Evolutionary conservation across 1,284 basidiomycete species (phyloP).

Genomic region (Heterobasidion irregulare): DNA sequence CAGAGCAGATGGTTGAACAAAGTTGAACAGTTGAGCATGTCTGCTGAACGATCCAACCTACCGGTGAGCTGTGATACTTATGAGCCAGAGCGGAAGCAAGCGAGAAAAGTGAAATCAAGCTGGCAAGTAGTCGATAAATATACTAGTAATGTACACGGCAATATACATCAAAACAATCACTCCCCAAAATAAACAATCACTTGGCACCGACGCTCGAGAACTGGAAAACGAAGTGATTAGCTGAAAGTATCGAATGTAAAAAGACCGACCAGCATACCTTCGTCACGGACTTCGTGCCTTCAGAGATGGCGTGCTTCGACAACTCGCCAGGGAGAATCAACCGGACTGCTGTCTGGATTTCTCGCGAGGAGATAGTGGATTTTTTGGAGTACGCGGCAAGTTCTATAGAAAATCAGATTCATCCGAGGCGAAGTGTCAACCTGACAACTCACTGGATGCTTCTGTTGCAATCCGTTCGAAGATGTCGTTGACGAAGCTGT

Average conservation of each 20-base stretch:
- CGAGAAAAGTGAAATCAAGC: background rate
- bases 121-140: slow-evolving; percentile 6
- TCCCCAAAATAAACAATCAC: slow-evolving; percentile 15
- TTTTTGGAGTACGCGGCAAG: slow-evolving; percentile 77
- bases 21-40: too few relatives aligned
- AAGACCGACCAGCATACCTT: slow-evolving; percentile 2
- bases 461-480: slow-evolving; percentile 68
- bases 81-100: background rate
- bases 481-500: slow-evolving; percentile 66
- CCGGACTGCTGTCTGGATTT: slow-evolving; percentile 88
- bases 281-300: slow-evolving; percentile 56
- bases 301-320: slow-evolving; percentile 75
- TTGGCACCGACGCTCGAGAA: slow-evolving; percentile 63
- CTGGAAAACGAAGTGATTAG: slow-evolving; percentile 19
- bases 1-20: too few relatives aligned
- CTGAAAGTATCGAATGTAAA: background rate
- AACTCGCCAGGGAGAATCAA: slow-evolving; percentile 87
- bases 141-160: slow-evolving; percentile 12
- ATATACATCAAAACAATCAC: background rate
- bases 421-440: slow-evolving; percentile 17
- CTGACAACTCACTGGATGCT: slow-evolving; percentile 45
- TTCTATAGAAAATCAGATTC: slow-evolving; percentile 23
- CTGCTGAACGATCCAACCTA: too few relatives aligned
- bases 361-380: slow-evolving; percentile 89
- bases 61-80: too few relatives aligned